Evolutionary conservation across 2,329 filamentous ascomycete genomes (phyloP), one percentile per base, ranked within the genome.

Genomic region (Ascochyta clinopodiicola): DNA sequence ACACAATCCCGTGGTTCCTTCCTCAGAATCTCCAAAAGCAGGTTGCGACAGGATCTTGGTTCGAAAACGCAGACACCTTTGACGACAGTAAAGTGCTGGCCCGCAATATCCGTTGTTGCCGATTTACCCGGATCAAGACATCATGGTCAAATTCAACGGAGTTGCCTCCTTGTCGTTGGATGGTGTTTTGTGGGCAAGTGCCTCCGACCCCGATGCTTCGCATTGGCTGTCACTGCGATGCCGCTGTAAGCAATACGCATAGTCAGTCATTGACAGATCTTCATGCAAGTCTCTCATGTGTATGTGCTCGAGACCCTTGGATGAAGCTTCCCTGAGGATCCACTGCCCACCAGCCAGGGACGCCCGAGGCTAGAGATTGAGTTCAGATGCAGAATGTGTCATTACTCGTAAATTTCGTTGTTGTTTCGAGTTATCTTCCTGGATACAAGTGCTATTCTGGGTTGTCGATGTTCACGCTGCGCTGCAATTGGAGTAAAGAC

Each of bases 131-230:
- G 4, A 15, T 37, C 36, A 46, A 51, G 24, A 45, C 37, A 39
- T 56, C 47, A 47, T 48, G 15, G 24, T 48, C 39, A 7, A 19
- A 27, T 8, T 22, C 35, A 34, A 39, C 44, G 48, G 54, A 51
- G 45, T 57, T 57, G 25, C 32, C 29, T 48, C 48, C 48, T 52
- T n/a, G 17, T 39, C 17, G 27, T 48, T 51, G 27, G 39, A 47
- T 39, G 47, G 47, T 39, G 44, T 44, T 47, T 36, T 44, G 21
- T 52, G 48, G 54, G 48, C 44, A 36, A 40, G 19, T 21, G 29
- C 25, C 29, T 44, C 42, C 46, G 43, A 22, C 29, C 37, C 42
- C 42, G 43, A 51, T n/a, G 21, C 40, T 43, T 47, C 42, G 36
- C 36, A 40, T 45, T 42, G 45, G 45, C 29, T 9, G 25, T 22